Percentiles rank a stretch among this genome's conserved stretches.
Evolutionary conservation across 1,139 yeast genomes (phyloP).

Genomic region (Suhomyces taliae): DNA sequence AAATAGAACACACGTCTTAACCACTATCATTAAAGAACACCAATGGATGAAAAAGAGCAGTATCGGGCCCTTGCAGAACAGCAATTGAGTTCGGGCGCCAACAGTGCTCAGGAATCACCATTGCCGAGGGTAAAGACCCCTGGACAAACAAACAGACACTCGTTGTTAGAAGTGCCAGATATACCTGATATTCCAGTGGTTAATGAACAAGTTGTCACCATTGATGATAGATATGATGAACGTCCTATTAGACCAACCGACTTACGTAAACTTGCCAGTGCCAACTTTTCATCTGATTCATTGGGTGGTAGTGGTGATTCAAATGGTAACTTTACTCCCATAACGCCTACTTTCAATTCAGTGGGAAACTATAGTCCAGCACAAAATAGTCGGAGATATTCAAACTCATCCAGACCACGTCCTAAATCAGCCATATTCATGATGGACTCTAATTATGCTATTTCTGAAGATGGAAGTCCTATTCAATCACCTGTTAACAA

Average conservation of each 20-base stretch:
- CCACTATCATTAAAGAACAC: conserved; percentile 2
- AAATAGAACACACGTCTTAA: not conserved
- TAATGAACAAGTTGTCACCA: not conserved
- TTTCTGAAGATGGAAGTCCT: conserved; percentile 32
- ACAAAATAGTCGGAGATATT: conserved; percentile 12
- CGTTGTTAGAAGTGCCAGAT: not conserved
- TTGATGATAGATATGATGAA: not conserved
- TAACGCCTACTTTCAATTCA: conserved; percentile 10
- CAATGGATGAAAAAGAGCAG: conserved; percentile 4
- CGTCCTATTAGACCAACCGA: conserved; percentile 6
- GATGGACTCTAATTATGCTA: conserved; percentile 29
- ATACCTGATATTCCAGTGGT: not conserved
- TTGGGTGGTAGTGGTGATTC: conserved; percentile 16
- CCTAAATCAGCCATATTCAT: conserved; percentile 41
- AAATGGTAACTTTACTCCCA: conserved; percentile 5
- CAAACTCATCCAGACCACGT: conserved; percentile 23
- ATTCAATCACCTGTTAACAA: conserved; percentile 20
- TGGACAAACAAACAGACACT: conserved; percentile 1
- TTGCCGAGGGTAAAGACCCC: not conserved
- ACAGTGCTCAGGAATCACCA: not conserved
- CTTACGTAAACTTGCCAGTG: conserved; percentile 33
- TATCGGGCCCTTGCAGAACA: conserved; percentile 2
- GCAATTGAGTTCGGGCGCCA: conserved; percentile 1
- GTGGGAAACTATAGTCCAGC: conserved; percentile 4
- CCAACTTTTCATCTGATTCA: conserved; percentile 48